These are phyloP conservation scores for Eucalyptus pauciflora DNA, from an alignment of 345 rosid species.

Conservation along the genomic window DNA sequence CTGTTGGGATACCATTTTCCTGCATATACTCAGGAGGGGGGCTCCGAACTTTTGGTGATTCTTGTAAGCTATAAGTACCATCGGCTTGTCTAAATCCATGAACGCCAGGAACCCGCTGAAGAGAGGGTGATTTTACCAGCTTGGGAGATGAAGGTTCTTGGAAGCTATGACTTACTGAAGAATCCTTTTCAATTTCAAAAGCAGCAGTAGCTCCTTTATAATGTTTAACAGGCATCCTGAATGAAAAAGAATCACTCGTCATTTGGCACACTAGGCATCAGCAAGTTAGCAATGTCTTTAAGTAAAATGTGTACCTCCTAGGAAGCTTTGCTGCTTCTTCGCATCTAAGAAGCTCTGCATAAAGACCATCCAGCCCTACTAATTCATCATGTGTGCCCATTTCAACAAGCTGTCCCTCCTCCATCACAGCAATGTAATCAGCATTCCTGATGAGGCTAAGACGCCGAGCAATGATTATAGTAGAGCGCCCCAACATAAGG, in stretches of 20 bases:
- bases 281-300: neutral
- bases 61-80: slow-evolving; percentile 44
- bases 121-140: slow-evolving; percentile 87
- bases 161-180: slow-evolving; percentile 73
- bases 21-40: slow-evolving; percentile 70
- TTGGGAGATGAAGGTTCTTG: slow-evolving; percentile 90
- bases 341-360: slow-evolving; percentile 90
- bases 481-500: slow-evolving; percentile 94
- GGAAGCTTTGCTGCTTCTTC: slow-evolving; percentile 98
- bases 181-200: slow-evolving; percentile 84
- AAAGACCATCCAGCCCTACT: slow-evolving; percentile 55
- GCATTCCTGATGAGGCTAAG: slow-evolving; percentile 89
- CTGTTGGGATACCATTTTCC: slow-evolving; percentile 58
- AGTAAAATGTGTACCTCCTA: slow-evolving; percentile 51
- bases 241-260: neutral
- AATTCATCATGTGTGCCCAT: slow-evolving; percentile 97
- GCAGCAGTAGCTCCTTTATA: slow-evolving; percentile 49
- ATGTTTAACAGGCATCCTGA: slow-evolving; percentile 86
- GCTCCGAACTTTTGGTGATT: slow-evolving; percentile 59
- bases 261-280: neutral
- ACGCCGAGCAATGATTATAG: slow-evolving; percentile 91
- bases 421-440: slow-evolving; percentile 97
- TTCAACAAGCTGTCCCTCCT: slow-evolving; percentile 96
- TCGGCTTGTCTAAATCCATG: slow-evolving; percentile 41
- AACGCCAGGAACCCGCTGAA: slow-evolving; percentile 65